These are phyloP conservation scores for Dentipellis sp. DNA, from an alignment of 768 basidiomycete species.

Conservation along the genomic window DNA sequence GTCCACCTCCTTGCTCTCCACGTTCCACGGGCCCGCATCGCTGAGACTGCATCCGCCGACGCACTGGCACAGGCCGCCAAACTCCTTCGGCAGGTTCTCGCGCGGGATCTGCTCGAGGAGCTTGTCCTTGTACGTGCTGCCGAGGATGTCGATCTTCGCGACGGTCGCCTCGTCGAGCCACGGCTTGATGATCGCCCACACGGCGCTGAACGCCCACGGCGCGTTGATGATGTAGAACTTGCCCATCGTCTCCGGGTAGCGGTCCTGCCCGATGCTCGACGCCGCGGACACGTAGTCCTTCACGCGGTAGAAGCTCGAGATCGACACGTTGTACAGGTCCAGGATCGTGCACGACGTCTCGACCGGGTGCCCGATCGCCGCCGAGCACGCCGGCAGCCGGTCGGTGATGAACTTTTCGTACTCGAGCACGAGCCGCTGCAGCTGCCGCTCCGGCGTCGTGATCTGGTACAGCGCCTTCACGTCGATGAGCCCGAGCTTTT, in stretches of 20 bases:
- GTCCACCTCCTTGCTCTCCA: background rate
- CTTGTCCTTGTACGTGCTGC: constrained; percentile 56
- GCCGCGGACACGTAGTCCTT: constrained; percentile 84
- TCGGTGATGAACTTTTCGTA: constrained; percentile 84
- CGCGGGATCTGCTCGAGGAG: constrained; percentile 74
- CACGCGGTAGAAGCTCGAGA: constrained; percentile 81
- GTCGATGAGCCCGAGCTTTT: constrained; percentile 86
- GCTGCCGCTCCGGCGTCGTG: constrained; percentile 82
- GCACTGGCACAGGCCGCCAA: constrained; percentile 80
- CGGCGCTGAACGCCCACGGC: constrained; percentile 83
- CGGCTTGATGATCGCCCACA: constrained; percentile 86
- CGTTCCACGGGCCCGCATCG: constrained; percentile 90
- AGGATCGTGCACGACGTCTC: constrained; percentile 98
- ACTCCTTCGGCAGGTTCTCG: constrained; percentile 77
- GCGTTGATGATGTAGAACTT: constrained; percentile 99
- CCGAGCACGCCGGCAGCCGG: constrained; percentile 75
- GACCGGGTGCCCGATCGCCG: constrained; percentile 70
- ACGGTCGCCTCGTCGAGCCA: constrained; percentile 97
- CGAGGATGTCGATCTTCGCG: constrained; percentile 86
- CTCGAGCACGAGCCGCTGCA: constrained; percentile 82
- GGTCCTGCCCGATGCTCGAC: constrained; percentile 75
- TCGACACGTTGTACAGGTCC: constrained; percentile 65
- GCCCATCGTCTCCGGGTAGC: constrained; percentile 93
- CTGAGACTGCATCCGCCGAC: constrained; percentile 74
- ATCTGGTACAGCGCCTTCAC: constrained; percentile 70